Percentiles rank a stretch among this genome's conserved stretches.
Evolutionary conservation across 495 filamentous ascomycete species (phyloP).

Genomic region (Aspergillus steynii): DNA sequence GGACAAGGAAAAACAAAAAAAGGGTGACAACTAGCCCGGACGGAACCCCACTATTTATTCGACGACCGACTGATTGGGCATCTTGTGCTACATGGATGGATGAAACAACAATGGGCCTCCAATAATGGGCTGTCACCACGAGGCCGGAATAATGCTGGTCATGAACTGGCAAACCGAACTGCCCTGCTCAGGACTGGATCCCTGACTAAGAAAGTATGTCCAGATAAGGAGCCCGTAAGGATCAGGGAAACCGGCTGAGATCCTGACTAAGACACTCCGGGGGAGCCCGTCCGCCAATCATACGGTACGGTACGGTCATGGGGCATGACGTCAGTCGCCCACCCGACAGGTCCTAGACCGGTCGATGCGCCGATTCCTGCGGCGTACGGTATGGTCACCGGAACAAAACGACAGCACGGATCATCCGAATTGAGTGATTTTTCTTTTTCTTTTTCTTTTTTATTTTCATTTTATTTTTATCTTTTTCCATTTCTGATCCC

Average conservation of each 20-base stretch:
- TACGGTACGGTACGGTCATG: conserved; percentile 10
- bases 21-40: not conserved
- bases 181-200: no score
- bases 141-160: not conserved
- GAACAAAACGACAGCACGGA: conserved; percentile 12
- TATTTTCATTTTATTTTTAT: not conserved
- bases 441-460: conserved; percentile 8
- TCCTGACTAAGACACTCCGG: conserved; percentile 2
- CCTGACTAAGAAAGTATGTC: not conserved
- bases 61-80: not conserved
- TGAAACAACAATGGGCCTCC: not conserved
- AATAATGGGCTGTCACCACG: not conserved
- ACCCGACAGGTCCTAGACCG: conserved; percentile 32
- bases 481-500: no score
- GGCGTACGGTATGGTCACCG: conserved; percentile 22
- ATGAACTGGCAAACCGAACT: no score
- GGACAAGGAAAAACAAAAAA: not conserved
- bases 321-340: conserved; percentile 29
- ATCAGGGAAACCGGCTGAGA: no score
- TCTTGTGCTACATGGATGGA: not conserved
- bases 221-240: no score
- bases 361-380: conserved; percentile 25
- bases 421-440: conserved; percentile 10
- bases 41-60: not conserved
- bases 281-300: conserved; percentile 9